Evolutionary conservation across 257 asterid species (phyloP), one percentile per base, ranked within the genome.

Genomic region (Fraxinus pennsylvanica): DNA sequence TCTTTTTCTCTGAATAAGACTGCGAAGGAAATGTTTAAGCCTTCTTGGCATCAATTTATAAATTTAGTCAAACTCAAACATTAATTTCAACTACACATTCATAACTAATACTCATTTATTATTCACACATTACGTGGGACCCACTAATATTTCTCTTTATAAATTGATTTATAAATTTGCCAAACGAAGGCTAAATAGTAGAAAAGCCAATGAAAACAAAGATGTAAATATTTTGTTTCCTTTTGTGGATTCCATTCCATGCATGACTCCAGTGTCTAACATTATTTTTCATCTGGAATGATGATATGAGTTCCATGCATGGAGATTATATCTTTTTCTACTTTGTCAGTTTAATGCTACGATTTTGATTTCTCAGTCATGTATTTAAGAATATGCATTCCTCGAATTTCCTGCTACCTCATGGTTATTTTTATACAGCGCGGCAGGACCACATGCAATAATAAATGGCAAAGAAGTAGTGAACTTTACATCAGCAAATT

Each of bases 401-500:
- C 41, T 63, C 36, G 36, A 57, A 76, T 43, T 74, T 78, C 72
- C 22, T 54, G 63, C 73, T 70, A 61, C 27, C 73, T 73, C 57
- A 41, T 72, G 80, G 75, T 85, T 85, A 81, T 66, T 80, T 63
- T 77, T 77, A 38, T 86, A 80, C 93, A 95, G 99, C 86, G 96
- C 98, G 85, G 97, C 99, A 57, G 99, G 97, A 33, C 96, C 99
- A 22, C 99, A 90, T 89, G 67, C 92, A 75, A 74, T 84, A 63
- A 81, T 93, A 80, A 87, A 90, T 74, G 97, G 97, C 57, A 81
- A 75, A 78, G 93, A 93, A 67, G 98, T 93, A 43, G 81, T 91
- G 81, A 95, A 95, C 86, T 92, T 93, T 85, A 86, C 99, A 29
- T 92, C 97, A 14, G 97, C 97, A 71, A 92, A 94, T 85, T 94